Percentiles rank a stretch among this genome's conserved stretches.
These are phyloP conservation scores for Acrodontium crateriforme DNA, from an alignment of 2,329 filamentous ascomycete species.

Conservation along the genomic window DNA sequence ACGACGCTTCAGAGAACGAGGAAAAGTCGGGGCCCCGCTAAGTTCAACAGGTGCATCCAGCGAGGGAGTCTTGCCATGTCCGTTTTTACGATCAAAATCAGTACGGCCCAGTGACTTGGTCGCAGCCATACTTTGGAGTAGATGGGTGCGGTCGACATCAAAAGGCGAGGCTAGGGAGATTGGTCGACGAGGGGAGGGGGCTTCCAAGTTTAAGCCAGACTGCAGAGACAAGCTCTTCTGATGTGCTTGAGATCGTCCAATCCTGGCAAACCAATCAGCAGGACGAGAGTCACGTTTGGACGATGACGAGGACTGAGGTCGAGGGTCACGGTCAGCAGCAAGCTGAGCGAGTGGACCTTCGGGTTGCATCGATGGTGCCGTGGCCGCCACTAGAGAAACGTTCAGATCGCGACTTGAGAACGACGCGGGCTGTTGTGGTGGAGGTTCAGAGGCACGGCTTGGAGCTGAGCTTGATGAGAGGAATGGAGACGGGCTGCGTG, in stretches of 20 bases:
- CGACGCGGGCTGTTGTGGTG: conserved; percentile 17
- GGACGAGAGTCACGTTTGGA: conserved; percentile 14
- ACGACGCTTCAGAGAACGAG: conserved; percentile 41
- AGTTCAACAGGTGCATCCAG: conserved; percentile 42
- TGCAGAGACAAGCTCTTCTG: conserved; percentile 39
- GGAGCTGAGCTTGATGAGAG: conserved; percentile 20
- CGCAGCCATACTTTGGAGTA: conserved; percentile 20
- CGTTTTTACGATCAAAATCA: conserved; percentile 14
- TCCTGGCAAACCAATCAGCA: conserved; percentile 28
- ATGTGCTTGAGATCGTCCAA: conserved; percentile 33
- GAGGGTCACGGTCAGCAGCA: conserved; percentile 25
- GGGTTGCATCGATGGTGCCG: conserved; percentile 38
- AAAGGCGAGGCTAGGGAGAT: conserved; percentile 31
- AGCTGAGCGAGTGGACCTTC: conserved; percentile 35
- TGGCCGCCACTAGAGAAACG: conserved; percentile 37
- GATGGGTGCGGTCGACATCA: conserved; percentile 16
- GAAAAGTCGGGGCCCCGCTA: conserved; percentile 36
- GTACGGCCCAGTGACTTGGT: conserved; percentile 21
- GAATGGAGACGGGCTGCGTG: conserved; percentile 47
- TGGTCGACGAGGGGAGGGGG: conserved; percentile 7
- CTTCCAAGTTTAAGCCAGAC: conserved; percentile 24
- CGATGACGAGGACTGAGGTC: conserved; percentile 7
- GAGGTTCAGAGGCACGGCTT: conserved; percentile 15
- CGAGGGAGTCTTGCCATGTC: conserved; percentile 11
- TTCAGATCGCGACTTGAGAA: conserved; percentile 39